A percentile compares a stretch with the other conserved stretches of the same genome.
phyloP scores from a whole-genome alignment of 2,329 filamentous ascomycete species.

The Sclerotinia trifoliorum region DNA sequence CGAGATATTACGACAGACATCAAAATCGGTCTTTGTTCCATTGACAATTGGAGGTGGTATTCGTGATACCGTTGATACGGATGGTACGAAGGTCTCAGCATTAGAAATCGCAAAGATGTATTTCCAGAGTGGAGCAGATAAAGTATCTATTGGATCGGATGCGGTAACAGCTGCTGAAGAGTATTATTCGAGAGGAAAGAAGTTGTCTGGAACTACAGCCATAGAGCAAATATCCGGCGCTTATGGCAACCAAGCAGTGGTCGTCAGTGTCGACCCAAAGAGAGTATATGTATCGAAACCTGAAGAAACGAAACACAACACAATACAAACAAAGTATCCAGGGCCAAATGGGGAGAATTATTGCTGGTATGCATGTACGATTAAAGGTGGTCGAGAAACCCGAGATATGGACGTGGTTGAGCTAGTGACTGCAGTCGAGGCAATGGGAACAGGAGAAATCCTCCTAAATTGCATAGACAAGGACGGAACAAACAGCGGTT shows the following conservation, averaged over 20 bases:
- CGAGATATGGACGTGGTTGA: constrained; percentile 90
- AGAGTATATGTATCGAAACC: constrained; percentile 74
- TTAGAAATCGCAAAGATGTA: constrained; percentile 95
- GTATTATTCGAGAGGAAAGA: constrained; percentile 71
- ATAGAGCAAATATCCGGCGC: constrained; percentile 93
- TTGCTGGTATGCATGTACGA: constrained; percentile 98
- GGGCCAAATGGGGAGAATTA: constrained; percentile 75
- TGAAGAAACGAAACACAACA: constrained; percentile 70
- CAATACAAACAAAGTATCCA: constrained; percentile 65
- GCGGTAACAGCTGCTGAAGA: constrained; percentile 91
- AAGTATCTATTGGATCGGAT: constrained; percentile 94
- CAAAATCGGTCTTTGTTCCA: constrained; percentile 91
- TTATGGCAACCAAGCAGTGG: constrained; percentile 95
- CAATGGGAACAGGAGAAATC: constrained; percentile 93
- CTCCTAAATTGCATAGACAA: constrained; percentile 97
- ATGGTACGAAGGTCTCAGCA: constrained; percentile 82
- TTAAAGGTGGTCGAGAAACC: constrained; percentile 93
- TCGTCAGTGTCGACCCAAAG: constrained; percentile 92
- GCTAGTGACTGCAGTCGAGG: constrained; percentile 84
- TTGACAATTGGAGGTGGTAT: constrained; percentile 95
- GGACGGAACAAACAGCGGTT: constrained; percentile 91
- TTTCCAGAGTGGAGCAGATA: constrained; percentile 95
- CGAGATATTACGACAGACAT: constrained; percentile 82
- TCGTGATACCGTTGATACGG: constrained; percentile 84
- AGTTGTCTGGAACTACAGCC: constrained; percentile 76